phyloP scores from a whole-genome alignment of 352 stramenopile species.

The Globisporangium lucens region DNA sequence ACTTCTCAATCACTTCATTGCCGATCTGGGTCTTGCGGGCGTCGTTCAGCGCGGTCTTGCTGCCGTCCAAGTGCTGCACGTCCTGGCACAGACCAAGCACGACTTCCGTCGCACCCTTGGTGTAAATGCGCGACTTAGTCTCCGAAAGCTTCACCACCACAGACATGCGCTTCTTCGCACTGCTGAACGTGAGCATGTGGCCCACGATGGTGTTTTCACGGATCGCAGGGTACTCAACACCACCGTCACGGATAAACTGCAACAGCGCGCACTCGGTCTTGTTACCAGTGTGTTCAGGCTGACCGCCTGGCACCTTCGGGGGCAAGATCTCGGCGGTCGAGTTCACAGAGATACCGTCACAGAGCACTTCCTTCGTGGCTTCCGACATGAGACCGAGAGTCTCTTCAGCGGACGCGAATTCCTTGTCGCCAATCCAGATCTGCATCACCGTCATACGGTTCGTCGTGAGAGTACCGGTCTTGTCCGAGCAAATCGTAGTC shows the following conservation, averaged over 20 bases:
- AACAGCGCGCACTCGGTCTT: conserved; percentile 66
- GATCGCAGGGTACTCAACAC: conserved; percentile 43
- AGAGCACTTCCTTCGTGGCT: conserved; percentile 37
- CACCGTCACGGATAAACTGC: conserved; percentile 49
- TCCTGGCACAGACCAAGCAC: conserved; percentile 48
- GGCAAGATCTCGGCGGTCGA: conserved; percentile 59
- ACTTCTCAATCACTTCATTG: conserved; percentile 54
- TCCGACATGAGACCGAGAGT: conserved; percentile 26
- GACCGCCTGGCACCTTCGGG: conserved; percentile 36
- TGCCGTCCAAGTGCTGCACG: conserved; percentile 43
- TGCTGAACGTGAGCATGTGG: conserved; percentile 69
- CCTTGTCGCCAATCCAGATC: conserved; percentile 53
- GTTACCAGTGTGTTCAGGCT: conserved; percentile 62
- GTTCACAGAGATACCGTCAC: conserved; percentile 47
- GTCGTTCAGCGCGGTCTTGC: conserved; percentile 26
- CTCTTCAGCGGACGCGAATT: conserved; percentile 37
- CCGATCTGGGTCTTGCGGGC: conserved; percentile 36
- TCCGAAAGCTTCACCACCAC: conserved; percentile 46
- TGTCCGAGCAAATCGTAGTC: conserved; percentile 93
- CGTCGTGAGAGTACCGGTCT: conserved; percentile 94
- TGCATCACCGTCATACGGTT: conserved; percentile 96
- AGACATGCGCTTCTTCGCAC: conserved; percentile 71
- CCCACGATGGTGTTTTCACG: conserved; percentile 33
- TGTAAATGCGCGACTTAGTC: conserved; percentile 52
- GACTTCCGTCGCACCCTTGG: conserved; percentile 58